Conservation (phyloP, 352 stramenopile genomes). For the Globisporangium recalcitrans region DNA sequence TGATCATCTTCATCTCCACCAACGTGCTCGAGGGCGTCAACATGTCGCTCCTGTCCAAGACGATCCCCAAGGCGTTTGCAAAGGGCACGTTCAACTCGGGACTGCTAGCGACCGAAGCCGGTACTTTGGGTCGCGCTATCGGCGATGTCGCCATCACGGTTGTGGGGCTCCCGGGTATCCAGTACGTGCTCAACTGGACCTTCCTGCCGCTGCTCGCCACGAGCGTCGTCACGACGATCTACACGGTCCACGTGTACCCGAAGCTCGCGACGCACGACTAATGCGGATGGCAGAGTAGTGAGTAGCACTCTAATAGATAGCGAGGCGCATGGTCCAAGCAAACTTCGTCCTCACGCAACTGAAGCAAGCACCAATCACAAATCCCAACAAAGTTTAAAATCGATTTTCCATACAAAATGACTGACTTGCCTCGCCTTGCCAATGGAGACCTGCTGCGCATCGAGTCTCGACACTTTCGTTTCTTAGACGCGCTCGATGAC, state of each 20-base stretch:
- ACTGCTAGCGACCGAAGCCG: constrained; percentile 90
- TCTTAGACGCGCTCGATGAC: constrained; percentile 82
- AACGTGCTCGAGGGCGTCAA: constrained; percentile 94
- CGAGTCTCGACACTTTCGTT: background rate
- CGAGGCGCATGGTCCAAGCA: background rate
- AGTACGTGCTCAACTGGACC: constrained; percentile 84
- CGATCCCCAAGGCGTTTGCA: constrained; percentile 90
- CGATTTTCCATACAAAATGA: background rate
- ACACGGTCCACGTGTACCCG: constrained; percentile 65
- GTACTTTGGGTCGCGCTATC: constrained; percentile 85
- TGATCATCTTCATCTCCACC: constrained; percentile 91
- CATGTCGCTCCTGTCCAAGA: constrained; percentile 91
- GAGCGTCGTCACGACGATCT: constrained; percentile 53
- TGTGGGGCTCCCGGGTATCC: constrained; percentile 69
- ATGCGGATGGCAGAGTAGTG: background rate
- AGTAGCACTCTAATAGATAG: constrained; percentile 1
- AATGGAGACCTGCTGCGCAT: background rate
- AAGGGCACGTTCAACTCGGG: constrained; percentile 94
- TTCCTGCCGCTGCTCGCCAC: constrained; percentile 64
- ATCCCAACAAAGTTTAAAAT: constrained; percentile 1
- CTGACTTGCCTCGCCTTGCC: background rate
- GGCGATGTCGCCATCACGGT: constrained; percentile 85
- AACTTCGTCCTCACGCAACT: background rate
- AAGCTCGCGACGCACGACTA: constrained; percentile 62
- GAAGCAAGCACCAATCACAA: background rate